Base-by-base conservation (phyloP, 768 basidiomycete species). In the Hygrocybe coccinea region DNA sequence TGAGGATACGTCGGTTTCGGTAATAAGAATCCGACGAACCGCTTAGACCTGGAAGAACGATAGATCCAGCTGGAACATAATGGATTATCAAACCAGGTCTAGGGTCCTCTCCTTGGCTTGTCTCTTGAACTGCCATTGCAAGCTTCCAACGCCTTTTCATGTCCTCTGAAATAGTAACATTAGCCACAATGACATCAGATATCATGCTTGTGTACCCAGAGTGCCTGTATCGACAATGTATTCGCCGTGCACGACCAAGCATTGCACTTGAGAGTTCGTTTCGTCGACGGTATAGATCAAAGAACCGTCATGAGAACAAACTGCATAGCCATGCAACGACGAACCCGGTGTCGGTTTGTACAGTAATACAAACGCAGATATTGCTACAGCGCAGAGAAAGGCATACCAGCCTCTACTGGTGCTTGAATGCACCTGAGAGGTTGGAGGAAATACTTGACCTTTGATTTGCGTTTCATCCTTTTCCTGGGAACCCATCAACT, bases 21-120 rank as follows among this genome's bases (percentile, higher is more conserved):
- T 34, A 43, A 35, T 52, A 17, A 33, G n/a, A 39, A 36, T 48
- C 24, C 38, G 53, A 72, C 81, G 62, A 60, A 87, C 86, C 87
- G 65, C 78, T 85, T 54, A 91, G 65, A 1, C 89, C 89, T 11
- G 89, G 89, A 44, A 89, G 78, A 43, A 89, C 69, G 52, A 86
- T 80, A 41, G 86, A 78, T 12, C 79, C 82, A 38, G 75, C 64
- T 47, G 75, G 69, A 56, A 85, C 74, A 68, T 76, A 81, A 49
- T 76, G 80, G 54, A 83, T 69, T 52, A 68, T 62, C 41, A 78
- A 59, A 63, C 63, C 61, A 35, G 66, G 46, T 44, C 57, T 58
- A 56, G 61, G 60, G 25, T 33, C 44, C 11, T 43, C 34, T 34
- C 38, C 39, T n/a, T 21, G 14, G 25, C 14, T 24, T 5, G 22